Percentiles rank a stretch among this genome's conserved stretches.
These are phyloP conservation scores for Pseudonitzschia pungens DNA, from an alignment of 108 stramenopile genomes.

Conservation along the genomic window DNA sequence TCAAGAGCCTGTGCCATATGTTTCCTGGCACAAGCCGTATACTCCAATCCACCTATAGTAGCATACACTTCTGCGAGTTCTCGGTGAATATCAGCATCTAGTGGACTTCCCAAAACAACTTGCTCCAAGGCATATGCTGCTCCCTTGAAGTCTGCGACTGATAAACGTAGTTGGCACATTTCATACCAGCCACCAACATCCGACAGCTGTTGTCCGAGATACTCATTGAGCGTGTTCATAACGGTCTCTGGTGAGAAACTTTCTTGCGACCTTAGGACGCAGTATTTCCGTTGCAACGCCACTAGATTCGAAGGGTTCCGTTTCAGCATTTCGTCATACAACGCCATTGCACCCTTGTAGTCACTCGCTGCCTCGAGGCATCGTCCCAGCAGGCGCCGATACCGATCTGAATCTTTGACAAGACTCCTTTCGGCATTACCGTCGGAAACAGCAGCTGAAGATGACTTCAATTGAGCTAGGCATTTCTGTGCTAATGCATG, in stretches of 20 bases:
- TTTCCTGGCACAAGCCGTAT: conserved; percentile 66
- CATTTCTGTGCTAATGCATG: conserved; percentile 45
- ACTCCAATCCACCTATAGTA: conserved; percentile 64
- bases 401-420: conserved; percentile 57
- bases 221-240: conserved; percentile 59
- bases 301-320: conserved; percentile 79
- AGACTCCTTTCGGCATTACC: background rate
- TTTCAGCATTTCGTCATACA: conserved; percentile 67
- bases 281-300: conserved; percentile 80
- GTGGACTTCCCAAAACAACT: conserved; percentile 71
- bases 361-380: conserved; percentile 69
- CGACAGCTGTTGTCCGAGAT: conserved; percentile 52
- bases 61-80: conserved; percentile 75
- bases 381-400: conserved; percentile 65
- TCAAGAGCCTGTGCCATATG: conserved; percentile 80
- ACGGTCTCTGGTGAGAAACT: conserved; percentile 41
- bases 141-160: conserved; percentile 64
- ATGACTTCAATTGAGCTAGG: conserved; percentile 31
- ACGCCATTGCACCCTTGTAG: conserved; percentile 42
- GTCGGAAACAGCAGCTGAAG: background rate
- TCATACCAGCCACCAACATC: conserved; percentile 78
- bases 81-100: conserved; percentile 61
- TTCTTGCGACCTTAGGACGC: conserved; percentile 52
- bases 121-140: conserved; percentile 83
- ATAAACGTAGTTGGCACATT: conserved; percentile 63